Conservation (phyloP, 352 stramenopile genomes). For the Globisporangium barbulae region DNA sequence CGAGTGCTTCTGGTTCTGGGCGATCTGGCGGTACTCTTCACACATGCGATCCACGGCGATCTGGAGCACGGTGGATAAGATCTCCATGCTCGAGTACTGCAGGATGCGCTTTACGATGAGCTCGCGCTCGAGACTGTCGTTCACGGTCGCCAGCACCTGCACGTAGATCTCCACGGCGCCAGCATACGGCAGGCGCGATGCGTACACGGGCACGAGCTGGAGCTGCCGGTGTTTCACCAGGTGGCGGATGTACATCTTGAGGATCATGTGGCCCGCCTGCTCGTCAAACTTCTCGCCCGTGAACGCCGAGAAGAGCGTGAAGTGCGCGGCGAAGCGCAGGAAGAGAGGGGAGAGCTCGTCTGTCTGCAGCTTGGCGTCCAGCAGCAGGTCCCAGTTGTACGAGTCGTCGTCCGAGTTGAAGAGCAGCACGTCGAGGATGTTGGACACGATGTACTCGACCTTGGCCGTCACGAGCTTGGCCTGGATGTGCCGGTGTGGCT, state of each 20-base stretch:
- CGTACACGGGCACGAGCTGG: conserved; percentile 75
- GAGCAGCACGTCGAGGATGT: conserved; percentile 53
- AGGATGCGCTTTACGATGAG: conserved; percentile 64
- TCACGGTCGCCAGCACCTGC: conserved; percentile 60
- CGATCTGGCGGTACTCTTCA: conserved; percentile 25
- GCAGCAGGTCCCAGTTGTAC: conserved; percentile 69
- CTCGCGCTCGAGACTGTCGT: conserved; percentile 63
- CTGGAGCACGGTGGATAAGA: conserved; percentile 59
- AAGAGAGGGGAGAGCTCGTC: conserved; percentile 55
- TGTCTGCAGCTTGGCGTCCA: conserved; percentile 36
- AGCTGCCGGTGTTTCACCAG: conserved; percentile 76
- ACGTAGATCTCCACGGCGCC: conserved; percentile 71
- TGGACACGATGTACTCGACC: conserved; percentile 73
- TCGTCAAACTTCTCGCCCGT: conserved; percentile 69
- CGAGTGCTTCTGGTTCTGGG: conserved; percentile 25
- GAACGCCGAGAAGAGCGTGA: conserved; percentile 69
- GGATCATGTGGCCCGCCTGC: conserved; percentile 66
- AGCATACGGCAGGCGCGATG: conserved; percentile 50
- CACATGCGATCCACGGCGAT: conserved; percentile 52
- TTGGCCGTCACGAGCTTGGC: conserved; percentile 75
- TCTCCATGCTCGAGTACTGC: conserved; percentile 59
- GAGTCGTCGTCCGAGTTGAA: conserved; percentile 39
- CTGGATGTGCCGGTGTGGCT: conserved; percentile 75
- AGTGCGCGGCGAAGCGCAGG: conserved; percentile 77
- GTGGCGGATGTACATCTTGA: conserved; percentile 82